Evolutionary conservation across 495 filamentous ascomycete genomes (phyloP).

Genomic region (Daldinia caldariorum): DNA sequence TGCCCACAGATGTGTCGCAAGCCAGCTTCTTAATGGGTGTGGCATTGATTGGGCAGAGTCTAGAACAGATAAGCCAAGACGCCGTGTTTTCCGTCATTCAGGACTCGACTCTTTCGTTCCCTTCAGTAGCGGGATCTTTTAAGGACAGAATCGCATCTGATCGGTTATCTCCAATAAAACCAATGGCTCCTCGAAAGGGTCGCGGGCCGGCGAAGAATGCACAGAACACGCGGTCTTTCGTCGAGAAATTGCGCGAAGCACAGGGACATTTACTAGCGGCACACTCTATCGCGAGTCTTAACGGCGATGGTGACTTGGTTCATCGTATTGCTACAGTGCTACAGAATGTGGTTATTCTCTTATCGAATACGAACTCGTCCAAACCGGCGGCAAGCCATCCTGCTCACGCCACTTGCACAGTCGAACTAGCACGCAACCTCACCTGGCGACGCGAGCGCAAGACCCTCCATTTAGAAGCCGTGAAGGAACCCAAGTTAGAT

Average conservation of each 20-base stretch:
- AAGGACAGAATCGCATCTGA: conserved; percentile 36
- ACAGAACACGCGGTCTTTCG: conserved; percentile 55
- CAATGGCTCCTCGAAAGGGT: conserved; percentile 44
- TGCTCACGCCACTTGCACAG: conserved; percentile 65
- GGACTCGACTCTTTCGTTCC: conserved; percentile 89
- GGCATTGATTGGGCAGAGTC: conserved; percentile 65
- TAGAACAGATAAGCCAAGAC: conserved; percentile 76
- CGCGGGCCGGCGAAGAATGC: conserved; percentile 36
- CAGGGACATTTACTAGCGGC: conserved; percentile 67
- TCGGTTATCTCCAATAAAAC: conserved; percentile 38
- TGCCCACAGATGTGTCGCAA: conserved; percentile 53
- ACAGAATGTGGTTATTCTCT: conserved; percentile 69
- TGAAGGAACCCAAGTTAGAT: conserved; percentile 42
- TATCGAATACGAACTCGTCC: conserved; percentile 65
- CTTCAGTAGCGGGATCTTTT: conserved; percentile 62
- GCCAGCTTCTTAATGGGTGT: conserved; percentile 68
- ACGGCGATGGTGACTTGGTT: conserved; percentile 58
- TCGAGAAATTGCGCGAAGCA: conserved; percentile 68
- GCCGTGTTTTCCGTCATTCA: conserved; percentile 88
- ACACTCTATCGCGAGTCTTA: conserved; percentile 61
- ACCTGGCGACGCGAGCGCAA: conserved; percentile 68
- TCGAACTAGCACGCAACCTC: conserved; percentile 71
- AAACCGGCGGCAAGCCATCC: conserved; percentile 58
- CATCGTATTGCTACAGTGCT: conserved; percentile 68
- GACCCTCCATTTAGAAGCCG: conserved; percentile 55